These are phyloP conservation scores for Aspergillus quadricinctus DNA, from an alignment of 2,329 filamentous ascomycete genomes.

Conservation along the genomic window DNA sequence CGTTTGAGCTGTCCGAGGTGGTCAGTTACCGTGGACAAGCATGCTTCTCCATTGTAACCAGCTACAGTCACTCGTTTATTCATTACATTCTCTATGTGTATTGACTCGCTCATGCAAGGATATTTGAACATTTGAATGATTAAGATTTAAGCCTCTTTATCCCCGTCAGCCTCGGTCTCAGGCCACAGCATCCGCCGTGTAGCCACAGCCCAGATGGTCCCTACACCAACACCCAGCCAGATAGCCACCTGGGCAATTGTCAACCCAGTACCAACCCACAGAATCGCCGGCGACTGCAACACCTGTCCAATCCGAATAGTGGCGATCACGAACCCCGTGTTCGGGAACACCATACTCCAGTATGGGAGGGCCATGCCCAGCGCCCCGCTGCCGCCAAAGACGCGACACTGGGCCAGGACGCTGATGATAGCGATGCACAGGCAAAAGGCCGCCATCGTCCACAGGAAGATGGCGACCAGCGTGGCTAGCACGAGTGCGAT, in stretches of 20 bases:
- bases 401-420: slow-evolving; percentile 20
- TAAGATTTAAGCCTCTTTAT: too few relatives aligned
- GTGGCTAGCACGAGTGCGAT: slow-evolving; percentile 39
- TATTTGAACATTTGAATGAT: too few relatives aligned
- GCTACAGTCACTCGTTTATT: too few relatives aligned
- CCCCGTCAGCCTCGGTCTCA: not conserved
- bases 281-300: slow-evolving; percentile 31
- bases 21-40: too few relatives aligned
- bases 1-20: too few relatives aligned
- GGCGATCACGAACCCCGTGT: slow-evolving; percentile 41
- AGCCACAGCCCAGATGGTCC: not conserved
- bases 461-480: slow-evolving; percentile 43
- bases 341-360: slow-evolving; percentile 36
- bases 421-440: slow-evolving; percentile 42
- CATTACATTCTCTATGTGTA: too few relatives aligned
- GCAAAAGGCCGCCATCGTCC: slow-evolving; percentile 50
- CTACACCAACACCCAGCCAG: not conserved
- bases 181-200: not conserved
- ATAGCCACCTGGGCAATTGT: slow-evolving; percentile 7
- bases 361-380: slow-evolving; percentile 10
- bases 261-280: slow-evolving; percentile 11
- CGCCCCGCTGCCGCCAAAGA: not conserved
- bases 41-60: too few relatives aligned
- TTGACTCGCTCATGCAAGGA: too few relatives aligned
- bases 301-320: slow-evolving; percentile 38